Base-by-base conservation (phyloP, 768 basidiomycete genomes). In the Naganishia friedmannii region DNA sequence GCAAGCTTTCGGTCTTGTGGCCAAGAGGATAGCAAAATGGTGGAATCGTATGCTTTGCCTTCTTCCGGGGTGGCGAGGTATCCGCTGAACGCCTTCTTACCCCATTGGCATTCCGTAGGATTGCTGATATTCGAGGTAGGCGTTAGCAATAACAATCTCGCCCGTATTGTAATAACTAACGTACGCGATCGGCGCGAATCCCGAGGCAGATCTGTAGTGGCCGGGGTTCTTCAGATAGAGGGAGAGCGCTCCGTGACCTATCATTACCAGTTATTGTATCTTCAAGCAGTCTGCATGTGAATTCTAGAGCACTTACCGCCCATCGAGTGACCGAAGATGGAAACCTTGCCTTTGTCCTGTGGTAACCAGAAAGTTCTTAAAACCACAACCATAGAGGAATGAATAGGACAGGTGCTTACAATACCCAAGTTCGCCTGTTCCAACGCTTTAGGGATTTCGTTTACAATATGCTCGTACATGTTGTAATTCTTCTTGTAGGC, bases 281-380 rank as follows among this genome's bases (percentile, higher is more conserved):
- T n/a, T n/a, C n/a, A n/a, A n/a, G n/a, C n/a, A n/a, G n/a, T n/a
- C n/a, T n/a, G n/a, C n/a, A 26, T 1, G 1, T 21, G n/a, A 51
- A 51, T n/a, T 37, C 6, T 12, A 12, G 7, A 23, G 45, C 17
- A 32, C 73, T 68, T 45, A 80, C 81, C 77, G 34, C 80, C 81
- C 96, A 98, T 99, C 54, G 91, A 93, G 82, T 99, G 96, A 12
- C 96, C 96, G 77, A 92, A 90, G 76, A 98, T 89, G 26, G 92
- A 93, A 77, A 91, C 88, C 63, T 90, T 87, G 37, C 10, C 37
- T 9, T 29, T 10, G 51, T 70, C 66, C 56, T 55, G 26, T 13
- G n/a, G n/a, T n/a, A n/a, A n/a, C n/a, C n/a, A n/a, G n/a, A n/a
- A n/a, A n/a, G n/a, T n/a, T n/a, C n/a, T n/a, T n/a, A n/a, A n/a